Evolutionary conservation across 2,329 filamentous ascomycete genomes (phyloP).

Genomic region (Apiospora phragmitis): DNA sequence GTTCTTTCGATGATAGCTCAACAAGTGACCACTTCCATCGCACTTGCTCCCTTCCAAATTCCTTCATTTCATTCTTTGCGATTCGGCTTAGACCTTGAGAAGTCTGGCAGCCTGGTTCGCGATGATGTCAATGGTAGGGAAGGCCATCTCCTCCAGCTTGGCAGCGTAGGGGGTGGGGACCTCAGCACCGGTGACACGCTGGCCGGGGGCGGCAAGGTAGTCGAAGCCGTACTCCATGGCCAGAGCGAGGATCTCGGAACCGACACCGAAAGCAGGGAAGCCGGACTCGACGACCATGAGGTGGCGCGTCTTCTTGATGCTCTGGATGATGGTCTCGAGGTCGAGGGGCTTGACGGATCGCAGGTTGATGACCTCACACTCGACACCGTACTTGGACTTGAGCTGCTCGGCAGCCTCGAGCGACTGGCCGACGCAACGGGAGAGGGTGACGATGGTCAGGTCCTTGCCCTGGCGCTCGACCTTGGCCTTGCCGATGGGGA

Average conservation of each 20-base stretch:
- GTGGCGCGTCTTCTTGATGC: conserved; percentile 96
- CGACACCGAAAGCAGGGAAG: conserved; percentile 92
- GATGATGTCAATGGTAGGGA: conserved; percentile 89
- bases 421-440: conserved; percentile 92
- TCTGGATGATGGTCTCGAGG: conserved; percentile 91
- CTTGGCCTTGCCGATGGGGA: conserved; percentile 99
- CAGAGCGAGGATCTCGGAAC: conserved; percentile 88
- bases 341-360: conserved; percentile 97
- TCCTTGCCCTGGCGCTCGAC: conserved; percentile 96
- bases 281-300: conserved; percentile 92
- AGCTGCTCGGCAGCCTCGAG: conserved; percentile 85
- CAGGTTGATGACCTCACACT: conserved; percentile 96
- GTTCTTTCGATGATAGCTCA: not conserved
- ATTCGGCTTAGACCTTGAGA: conserved; percentile 45
- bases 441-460: conserved; percentile 91
- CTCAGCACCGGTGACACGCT: conserved; percentile 93
- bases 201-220: conserved; percentile 91
- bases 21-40: not conserved
- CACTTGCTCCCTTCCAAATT: not conserved
- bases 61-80: not conserved
- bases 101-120: conserved; percentile 88
- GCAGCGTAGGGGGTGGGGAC: conserved; percentile 95
- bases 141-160: conserved; percentile 91
- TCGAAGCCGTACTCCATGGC: conserved; percentile 98
- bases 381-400: conserved; percentile 95